Percentiles rank a stretch among this genome's conserved stretches.
phyloP scores from a whole-genome alignment of 225 moss, liverwort and hornwort species.

The Pleurozium schreberi region DNA sequence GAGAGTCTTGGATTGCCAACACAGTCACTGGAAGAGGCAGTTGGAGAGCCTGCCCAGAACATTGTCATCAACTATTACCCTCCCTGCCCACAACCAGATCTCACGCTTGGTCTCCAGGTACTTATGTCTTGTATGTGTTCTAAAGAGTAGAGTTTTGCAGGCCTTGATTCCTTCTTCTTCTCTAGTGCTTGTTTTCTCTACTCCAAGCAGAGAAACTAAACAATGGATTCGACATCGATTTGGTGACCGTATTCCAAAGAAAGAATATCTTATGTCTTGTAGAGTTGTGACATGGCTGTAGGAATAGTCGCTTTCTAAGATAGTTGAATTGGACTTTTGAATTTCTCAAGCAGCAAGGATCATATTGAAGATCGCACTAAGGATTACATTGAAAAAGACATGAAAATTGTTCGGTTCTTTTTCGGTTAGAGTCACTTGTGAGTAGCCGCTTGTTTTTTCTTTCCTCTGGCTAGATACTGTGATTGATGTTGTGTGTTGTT shows the following conservation, averaged over 20 bases:
- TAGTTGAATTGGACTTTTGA: not conserved
- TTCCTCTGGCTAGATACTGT: not conserved
- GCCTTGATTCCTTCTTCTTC: not conserved
- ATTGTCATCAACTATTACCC: constrained; percentile 88
- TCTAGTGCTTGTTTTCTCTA: not conserved
- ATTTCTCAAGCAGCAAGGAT: not conserved
- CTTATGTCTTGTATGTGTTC: constrained; percentile 6
- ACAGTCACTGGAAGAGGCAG: constrained; percentile 43
- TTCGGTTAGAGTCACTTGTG: not conserved
- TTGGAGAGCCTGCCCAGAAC: constrained; percentile 70
- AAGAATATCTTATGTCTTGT: not conserved
- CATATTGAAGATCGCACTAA: not conserved
- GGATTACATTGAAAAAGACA: not conserved
- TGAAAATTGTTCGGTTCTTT: not conserved
- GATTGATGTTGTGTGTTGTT: not conserved
- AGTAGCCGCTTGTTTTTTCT: not conserved
- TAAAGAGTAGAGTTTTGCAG: not conserved
- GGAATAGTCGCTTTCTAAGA: not conserved
- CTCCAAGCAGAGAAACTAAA: not conserved
- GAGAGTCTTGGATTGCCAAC: constrained; percentile 66
- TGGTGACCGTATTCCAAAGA: not conserved
- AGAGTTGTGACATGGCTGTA: not conserved
- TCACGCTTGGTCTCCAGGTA: constrained; percentile 83
- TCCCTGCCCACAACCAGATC: constrained; percentile 50
- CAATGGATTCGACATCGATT: not conserved